Conservation (phyloP, 805 yeast genomes). For the Saccharomycopsis sp. region DNA sequence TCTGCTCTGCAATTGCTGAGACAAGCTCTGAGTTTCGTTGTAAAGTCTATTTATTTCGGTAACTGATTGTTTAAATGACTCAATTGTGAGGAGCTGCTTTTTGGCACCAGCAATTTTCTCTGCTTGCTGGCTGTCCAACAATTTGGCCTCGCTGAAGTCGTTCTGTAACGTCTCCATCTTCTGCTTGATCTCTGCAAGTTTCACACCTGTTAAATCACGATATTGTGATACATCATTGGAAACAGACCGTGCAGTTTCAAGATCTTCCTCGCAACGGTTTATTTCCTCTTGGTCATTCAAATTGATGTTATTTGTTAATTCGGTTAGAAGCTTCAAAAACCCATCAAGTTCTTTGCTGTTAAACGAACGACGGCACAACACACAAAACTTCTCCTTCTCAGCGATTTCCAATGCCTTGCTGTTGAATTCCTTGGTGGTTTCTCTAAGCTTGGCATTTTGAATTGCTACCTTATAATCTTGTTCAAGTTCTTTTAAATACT, state of each 20-base stretch:
- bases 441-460: conserved; percentile 60
- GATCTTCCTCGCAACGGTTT: conserved; percentile 27
- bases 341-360: conserved; percentile 27
- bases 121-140: conserved; percentile 9
- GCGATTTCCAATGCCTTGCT: conserved; percentile 67
- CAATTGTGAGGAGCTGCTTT: conserved; percentile 3
- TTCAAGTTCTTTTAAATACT: conserved; percentile 48
- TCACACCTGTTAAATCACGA: conserved; percentile 5
- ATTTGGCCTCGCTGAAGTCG: conserved; percentile 13
- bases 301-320: conserved; percentile 13
- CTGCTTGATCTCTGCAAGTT: conserved; percentile 12
- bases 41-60: conserved; percentile 32
- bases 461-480: conserved; percentile 53
- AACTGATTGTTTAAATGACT: conserved; percentile 26
- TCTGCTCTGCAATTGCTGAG: conserved; percentile 27
- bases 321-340: conserved; percentile 18
- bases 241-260: conserved; percentile 20
- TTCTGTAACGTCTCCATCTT: conserved; percentile 22
- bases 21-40: conserved; percentile 28
- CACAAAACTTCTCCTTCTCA: conserved; percentile 49
- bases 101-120: neutral
- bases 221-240: conserved; percentile 6
- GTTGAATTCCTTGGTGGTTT: conserved; percentile 66
- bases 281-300: conserved; percentile 22
- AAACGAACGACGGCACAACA: conserved; percentile 67